Conservation (phyloP, 208 protist genomes). For the Angomonas deanei region DNA sequence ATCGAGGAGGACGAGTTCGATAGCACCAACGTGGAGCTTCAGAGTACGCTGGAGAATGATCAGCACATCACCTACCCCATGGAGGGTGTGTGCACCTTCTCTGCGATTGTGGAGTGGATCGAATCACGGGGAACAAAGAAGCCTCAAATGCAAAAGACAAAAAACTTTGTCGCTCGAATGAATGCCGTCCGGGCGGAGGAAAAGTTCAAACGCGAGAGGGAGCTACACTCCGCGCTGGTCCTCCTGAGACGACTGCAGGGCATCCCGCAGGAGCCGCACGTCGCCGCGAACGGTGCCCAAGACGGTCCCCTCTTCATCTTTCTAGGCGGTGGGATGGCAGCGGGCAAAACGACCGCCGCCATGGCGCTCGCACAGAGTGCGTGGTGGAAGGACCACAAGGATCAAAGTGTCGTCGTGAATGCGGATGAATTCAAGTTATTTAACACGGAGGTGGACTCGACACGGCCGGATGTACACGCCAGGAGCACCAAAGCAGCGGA, state of each 20-base stretch:
- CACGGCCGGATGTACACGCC: slow-evolving; percentile 29
- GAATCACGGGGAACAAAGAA: slow-evolving; percentile 27
- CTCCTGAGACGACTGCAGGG: slow-evolving; percentile 57
- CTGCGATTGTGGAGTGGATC: slow-evolving; percentile 57
- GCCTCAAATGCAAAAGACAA: slow-evolving; percentile 23
- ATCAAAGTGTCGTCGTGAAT: slow-evolving; percentile 70
- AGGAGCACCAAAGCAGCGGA: slow-evolving; percentile 74
- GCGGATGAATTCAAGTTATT: slow-evolving; percentile 80
- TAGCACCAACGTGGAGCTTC: not conserved
- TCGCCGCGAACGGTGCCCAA: not conserved
- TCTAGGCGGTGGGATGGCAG: slow-evolving; percentile 85
- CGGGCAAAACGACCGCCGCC: slow-evolving; percentile 80
- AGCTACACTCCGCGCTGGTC: slow-evolving; percentile 52
- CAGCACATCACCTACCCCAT: slow-evolving; percentile 29
- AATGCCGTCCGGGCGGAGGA: slow-evolving; percentile 38
- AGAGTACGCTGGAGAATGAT: slow-evolving; percentile 9
- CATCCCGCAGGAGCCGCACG: not conserved
- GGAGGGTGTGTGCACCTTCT: slow-evolving; percentile 31
- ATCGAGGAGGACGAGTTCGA: slow-evolving; percentile 1
- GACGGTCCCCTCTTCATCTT: slow-evolving; percentile 80
- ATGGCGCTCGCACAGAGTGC: slow-evolving; percentile 57
- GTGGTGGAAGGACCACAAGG: slow-evolving; percentile 76
- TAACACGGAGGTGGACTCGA: slow-evolving; percentile 17
- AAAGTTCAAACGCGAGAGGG: slow-evolving; percentile 45
- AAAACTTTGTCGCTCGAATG: slow-evolving; percentile 43